A percentile compares a stretch with the other conserved stretches of the same genome.
phyloP scores from a whole-genome alignment of 441 rosid species.

The Corymbia citriodora region DNA sequence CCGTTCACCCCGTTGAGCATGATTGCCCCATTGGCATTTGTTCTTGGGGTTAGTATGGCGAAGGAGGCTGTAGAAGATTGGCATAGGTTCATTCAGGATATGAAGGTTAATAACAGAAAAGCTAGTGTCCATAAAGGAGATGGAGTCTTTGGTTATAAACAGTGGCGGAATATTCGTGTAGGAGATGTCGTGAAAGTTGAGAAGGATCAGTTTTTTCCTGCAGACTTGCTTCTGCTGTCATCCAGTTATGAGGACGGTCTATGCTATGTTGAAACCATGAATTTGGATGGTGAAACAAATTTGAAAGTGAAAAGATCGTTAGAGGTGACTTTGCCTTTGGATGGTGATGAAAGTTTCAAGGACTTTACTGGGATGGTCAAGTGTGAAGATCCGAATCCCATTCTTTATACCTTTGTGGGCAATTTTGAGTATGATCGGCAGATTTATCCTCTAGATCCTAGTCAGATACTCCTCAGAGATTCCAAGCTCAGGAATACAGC shows the following conservation, averaged over 20 bases:
- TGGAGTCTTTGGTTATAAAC: constrained; percentile 53
- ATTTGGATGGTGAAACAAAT: constrained; percentile 96
- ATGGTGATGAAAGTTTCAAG: constrained; percentile 61
- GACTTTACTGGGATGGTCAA: constrained; percentile 52
- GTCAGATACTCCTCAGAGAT: constrained; percentile 90
- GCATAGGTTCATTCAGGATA: constrained; percentile 92
- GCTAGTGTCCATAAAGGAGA: constrained; percentile 52
- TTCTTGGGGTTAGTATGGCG: constrained; percentile 92
- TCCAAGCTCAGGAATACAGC: constrained; percentile 93
- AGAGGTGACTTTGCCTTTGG: constrained; percentile 69
- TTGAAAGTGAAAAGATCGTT: constrained; percentile 82
- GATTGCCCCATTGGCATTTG: constrained; percentile 89
- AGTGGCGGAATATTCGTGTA: constrained; percentile 77
- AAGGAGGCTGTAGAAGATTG: constrained; percentile 97
- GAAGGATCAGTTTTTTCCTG: constrained; percentile 88
- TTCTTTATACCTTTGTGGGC: constrained; percentile 84
- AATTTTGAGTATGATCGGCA: constrained; percentile 71
- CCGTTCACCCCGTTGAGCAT: constrained; percentile 89
- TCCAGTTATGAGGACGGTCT: constrained; percentile 92
- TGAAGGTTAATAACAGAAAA: constrained; percentile 77
- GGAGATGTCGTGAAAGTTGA: constrained; percentile 88
- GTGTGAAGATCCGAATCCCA: constrained; percentile 95
- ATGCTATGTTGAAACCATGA: constrained; percentile 97
- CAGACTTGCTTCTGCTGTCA: constrained; percentile 82
- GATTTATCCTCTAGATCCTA: constrained; percentile 75